Evolutionary conservation across 371 early-diverging fungal species (phyloP).

Genomic region (Mortierella sp.): DNA sequence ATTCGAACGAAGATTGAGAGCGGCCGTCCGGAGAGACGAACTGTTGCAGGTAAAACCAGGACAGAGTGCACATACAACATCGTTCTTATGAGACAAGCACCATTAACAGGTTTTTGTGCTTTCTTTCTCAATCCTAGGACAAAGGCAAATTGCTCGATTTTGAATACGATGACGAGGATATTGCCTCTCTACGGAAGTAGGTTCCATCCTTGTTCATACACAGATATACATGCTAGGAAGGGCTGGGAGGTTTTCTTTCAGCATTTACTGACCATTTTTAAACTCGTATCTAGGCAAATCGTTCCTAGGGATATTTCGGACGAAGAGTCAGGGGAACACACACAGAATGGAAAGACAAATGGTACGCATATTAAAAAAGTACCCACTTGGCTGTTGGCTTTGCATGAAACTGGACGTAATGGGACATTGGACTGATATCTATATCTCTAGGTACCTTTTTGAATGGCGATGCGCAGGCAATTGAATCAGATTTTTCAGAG

Average conservation of each 20-base stretch:
- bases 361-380: constrained; percentile 9
- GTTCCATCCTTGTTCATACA: not conserved
- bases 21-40: constrained; percentile 61
- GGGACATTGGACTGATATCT: not conserved
- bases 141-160: constrained; percentile 62
- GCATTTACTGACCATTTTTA: not conserved
- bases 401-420: too few species aligned
- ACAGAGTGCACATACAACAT: too few species aligned
- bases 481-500: not conserved
- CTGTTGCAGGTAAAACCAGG: constrained; percentile 56
- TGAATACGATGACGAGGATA: constrained; percentile 61
- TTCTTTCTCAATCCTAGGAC: constrained; percentile 49
- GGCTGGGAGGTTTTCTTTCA: not conserved
- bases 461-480: constrained; percentile 7
- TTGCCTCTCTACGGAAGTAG: constrained; percentile 61
- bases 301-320: constrained; percentile 18
- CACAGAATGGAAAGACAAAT: not conserved
- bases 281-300: constrained; percentile 28
- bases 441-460: not conserved
- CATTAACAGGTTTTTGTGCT: constrained; percentile 3
- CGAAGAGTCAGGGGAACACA: constrained; percentile 8
- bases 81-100: not conserved
- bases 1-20: constrained; percentile 58
- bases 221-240: not conserved
- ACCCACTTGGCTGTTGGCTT: not conserved